Evolutionary conservation across 371 early-diverging fungal species (phyloP), one percentile per base, ranked within the genome.

Genomic region (Conidiobolus coronatus): DNA sequence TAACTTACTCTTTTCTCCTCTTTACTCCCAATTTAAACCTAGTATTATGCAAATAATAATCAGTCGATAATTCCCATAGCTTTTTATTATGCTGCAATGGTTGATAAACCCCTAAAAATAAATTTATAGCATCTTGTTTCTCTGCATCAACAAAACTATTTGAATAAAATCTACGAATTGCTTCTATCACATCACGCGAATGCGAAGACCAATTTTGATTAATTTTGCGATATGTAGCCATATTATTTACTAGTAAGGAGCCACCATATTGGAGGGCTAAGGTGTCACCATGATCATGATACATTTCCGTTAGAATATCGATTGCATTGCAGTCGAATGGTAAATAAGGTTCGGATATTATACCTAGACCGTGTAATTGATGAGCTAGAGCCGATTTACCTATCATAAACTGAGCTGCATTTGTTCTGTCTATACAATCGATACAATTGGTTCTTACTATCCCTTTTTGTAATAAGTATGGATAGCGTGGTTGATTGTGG

Each of bases 211-310:
- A 88, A 40, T 47, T 47, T 45, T 79, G 82, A 42, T 80, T 85
- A 50, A 82, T 86, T 51, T 89, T 85, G 33, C 92, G 72, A 55
- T 96, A 96, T 0, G 93, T 89, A 52, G 89, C 87, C 75, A 94
- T 88, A 5, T 94, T 94, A 55, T 94, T 96, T 17, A 96, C 97
- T 23, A 96, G 66, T 61, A 89, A 86, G 1, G 96, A 93, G 2
- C 99, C 99, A 41, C 98, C 94, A 61, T 99, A 99, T 58, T 99
- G 98, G 15, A 97, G 58, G 1, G 98, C 97, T 41, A 99, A 85
- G 3, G 86, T 90, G 58, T 99, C 94, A 19, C 98, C 99, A 61
- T 98, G 90, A 48, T 92, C 87, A 52, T 91, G 90, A 66, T 93
- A 99, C 87, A 98, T 84, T 53, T 83, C 86, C 17, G 87, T 95